Evolutionary conservation across 208 protist species (phyloP).

Genomic region (Phytomonas sp.): DNA sequence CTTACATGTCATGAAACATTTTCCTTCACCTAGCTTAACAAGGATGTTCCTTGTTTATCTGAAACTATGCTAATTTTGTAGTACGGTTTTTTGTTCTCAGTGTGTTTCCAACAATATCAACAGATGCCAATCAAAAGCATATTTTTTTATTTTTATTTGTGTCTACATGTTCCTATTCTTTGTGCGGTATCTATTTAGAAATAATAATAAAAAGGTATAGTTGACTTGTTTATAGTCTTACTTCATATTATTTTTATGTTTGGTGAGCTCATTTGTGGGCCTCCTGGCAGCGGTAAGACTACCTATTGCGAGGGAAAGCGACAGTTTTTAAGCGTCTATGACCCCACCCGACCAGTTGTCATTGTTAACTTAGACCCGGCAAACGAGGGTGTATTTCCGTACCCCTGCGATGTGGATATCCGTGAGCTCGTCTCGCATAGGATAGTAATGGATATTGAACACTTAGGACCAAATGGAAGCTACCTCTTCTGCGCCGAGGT

Average conservation of each 20-base stretch:
- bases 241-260: conserved; percentile 57
- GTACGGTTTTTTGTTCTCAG: neutral
- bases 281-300: conserved; percentile 92
- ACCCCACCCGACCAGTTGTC: conserved; percentile 68
- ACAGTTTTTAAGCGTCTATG: conserved; percentile 91
- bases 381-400: conserved; percentile 93
- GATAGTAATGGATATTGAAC: conserved; percentile 87
- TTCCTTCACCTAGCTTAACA: too few species aligned
- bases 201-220: neutral
- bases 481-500: conserved; percentile 97
- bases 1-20: too few species aligned
- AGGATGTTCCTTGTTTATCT: too few species aligned
- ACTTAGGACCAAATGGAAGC: conserved; percentile 96
- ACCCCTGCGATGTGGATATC: conserved; percentile 92
- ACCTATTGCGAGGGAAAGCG: conserved; percentile 95
- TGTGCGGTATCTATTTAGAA: neutral
- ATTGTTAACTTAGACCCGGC: conserved; percentile 98
- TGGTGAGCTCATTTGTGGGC: conserved; percentile 94
- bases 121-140: neutral
- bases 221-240: conserved; percentile 8
- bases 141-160: neutral
- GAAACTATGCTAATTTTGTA: neutral
- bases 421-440: conserved; percentile 87
- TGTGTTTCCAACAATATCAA: neutral
- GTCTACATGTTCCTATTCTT: neutral